These are phyloP conservation scores for Apostasia ramifera DNA, from an alignment of 106 monocot genomes.

Conservation along the genomic window DNA sequence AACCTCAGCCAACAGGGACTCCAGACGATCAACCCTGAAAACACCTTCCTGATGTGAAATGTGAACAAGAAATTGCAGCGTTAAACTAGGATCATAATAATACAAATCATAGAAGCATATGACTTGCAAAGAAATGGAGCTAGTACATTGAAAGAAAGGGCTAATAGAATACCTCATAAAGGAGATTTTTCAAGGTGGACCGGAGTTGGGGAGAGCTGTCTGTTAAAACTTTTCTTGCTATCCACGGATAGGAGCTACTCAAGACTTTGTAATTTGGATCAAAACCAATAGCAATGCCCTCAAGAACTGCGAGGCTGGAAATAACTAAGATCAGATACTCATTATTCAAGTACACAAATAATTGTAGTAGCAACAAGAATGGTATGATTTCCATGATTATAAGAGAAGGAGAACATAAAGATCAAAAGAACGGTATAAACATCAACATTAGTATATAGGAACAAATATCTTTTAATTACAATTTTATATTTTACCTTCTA, in stretches of 20 bases:
- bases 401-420: background rate
- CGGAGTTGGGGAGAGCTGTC: constrained; percentile 79
- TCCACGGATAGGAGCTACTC: constrained; percentile 98
- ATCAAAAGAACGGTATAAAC: background rate
- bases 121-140: background rate
- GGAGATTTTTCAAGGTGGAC: constrained; percentile 77
- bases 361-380: no score
- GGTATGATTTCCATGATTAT: no score
- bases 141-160: background rate
- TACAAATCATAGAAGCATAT: background rate
- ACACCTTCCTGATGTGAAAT: constrained; percentile 53
- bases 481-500: constrained; percentile 50
- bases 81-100: background rate
- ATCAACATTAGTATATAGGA: background rate
- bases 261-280: constrained; percentile 94
- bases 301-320: constrained; percentile 95
- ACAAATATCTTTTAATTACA: no score
- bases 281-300: constrained; percentile 90
- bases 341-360: background rate
- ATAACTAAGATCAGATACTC: background rate
- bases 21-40: constrained; percentile 94
- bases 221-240: constrained; percentile 97
- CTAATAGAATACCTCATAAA: constrained; percentile 57
- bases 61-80: constrained; percentile 4
- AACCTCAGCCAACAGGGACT: constrained; percentile 89